phyloP scores from a whole-genome alignment of 495 filamentous ascomycete genomes.

The Penicillium soppii region DNA sequence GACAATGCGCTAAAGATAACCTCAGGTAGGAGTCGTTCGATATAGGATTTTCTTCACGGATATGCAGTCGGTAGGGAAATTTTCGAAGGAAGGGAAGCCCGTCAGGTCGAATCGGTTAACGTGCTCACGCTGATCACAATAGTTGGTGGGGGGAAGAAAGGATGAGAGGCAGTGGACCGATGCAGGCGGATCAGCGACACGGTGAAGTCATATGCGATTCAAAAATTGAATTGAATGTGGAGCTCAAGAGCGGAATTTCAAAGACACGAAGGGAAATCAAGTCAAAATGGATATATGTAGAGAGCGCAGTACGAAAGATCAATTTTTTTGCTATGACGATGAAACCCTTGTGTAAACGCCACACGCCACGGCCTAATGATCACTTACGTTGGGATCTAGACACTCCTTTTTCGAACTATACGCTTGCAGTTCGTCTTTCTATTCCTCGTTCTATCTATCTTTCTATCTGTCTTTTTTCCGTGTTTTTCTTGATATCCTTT shows the following conservation, averaged over 20 bases:
- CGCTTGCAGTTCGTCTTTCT: no score
- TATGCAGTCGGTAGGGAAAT: conserved; percentile 6
- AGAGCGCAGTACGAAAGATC: background rate
- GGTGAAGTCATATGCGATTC: conserved; percentile 9
- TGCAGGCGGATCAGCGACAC: conserved; percentile 9
- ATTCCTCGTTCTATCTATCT: no score
- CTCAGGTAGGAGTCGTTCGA: conserved; percentile 8
- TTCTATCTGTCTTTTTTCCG: no score
- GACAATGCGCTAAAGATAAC: conserved; percentile 5
- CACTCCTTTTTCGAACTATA: no score
- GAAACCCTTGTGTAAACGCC: conserved; percentile 30
- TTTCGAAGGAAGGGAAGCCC: background rate
- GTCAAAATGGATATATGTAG: background rate
- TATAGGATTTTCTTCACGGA: background rate
- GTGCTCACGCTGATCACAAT: conserved; percentile 1
- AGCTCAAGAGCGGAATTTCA: background rate
- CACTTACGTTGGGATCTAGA: no score
- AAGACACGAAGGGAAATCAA: background rate
- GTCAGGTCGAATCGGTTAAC: background rate
- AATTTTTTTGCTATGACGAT: conserved; percentile 29
- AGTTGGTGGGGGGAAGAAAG: conserved; percentile 24
- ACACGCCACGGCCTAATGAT: conserved; percentile 20
- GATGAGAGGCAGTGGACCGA: conserved; percentile 21
- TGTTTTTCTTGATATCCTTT: no score
- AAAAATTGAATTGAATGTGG: background rate